Evolutionary conservation across 495 filamentous ascomycete genomes (phyloP), one percentile per base, ranked within the genome.

Genomic region (Trichoderma orchidacearum): DNA sequence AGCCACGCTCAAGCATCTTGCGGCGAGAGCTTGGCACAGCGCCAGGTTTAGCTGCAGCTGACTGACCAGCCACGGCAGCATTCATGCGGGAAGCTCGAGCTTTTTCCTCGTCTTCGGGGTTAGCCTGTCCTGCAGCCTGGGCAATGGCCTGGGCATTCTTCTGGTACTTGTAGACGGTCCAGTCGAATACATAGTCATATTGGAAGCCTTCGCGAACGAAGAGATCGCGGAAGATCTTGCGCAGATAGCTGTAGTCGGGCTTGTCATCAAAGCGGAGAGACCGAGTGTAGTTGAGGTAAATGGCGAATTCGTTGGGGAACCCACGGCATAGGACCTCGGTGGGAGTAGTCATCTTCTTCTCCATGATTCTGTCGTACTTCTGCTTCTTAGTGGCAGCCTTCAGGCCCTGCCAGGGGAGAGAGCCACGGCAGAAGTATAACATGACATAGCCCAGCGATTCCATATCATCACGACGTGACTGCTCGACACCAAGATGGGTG

Each of bases 371-470:
- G 74, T 99, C 94, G 67, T 99, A 97, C 75, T 97, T 99, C 79
- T 99, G 93, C 85, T 99, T 97, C 83, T 99, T 97, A 55, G 94
- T 99, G 62, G 94, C 94, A 78, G 94, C 94, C 83, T 99, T 99
- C 51, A 99, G 79, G 35, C 94, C 94, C 76, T 99, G 94, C 94
- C 94, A 99, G 58, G 94, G 93, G 52, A 99, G 90, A 56, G 91
- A 96, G 50, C 93, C 93, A 68, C 94, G 94, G 81, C 94, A 97
- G 79, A 99, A 99, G 78, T 99, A 99, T 51, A 99, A 84, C 94
- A 99, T 99, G 59, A 99, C 93, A 63, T 99, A 99, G 64, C 93
- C 93, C 35, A 99, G 82, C 34, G 93, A 99, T 71, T 99, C 93
- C 93, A 99, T 99, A 64, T 99, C 93, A 66, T 99, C 93, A 77